Evolutionary conservation across 768 basidiomycete species (phyloP).

Genomic region (Lentinula guzmanii): DNA sequence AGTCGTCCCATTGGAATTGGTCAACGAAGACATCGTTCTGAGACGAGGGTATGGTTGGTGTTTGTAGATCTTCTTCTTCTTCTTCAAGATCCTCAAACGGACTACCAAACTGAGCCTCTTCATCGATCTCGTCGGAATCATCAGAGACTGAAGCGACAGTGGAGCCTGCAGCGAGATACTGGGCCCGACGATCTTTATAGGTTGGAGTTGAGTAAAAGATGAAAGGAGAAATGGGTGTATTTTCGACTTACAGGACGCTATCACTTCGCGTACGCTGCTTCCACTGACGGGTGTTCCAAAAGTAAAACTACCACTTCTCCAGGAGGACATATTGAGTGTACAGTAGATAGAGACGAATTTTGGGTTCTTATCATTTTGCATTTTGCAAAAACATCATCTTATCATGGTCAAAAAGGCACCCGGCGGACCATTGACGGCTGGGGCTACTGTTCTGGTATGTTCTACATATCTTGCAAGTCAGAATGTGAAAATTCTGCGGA

Average conservation of each 20-base stretch:
- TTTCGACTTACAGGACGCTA: slow-evolving; percentile 49
- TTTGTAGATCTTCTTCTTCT: slow-evolving; percentile 11
- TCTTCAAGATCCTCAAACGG: slow-evolving; percentile 10
- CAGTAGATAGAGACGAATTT: neutral
- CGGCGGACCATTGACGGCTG: neutral
- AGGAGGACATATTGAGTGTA: neutral
- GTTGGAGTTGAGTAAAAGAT: slow-evolving; percentile 1
- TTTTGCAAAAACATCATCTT: neutral
- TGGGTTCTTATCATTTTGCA: neutral
- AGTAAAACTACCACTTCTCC: neutral
- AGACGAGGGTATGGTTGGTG: neutral
- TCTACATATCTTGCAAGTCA: neutral
- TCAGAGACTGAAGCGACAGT: slow-evolving; percentile 47
- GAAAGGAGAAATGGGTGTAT: neutral
- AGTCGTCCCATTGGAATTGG: slow-evolving; percentile 17
- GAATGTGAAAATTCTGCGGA: too few species aligned
- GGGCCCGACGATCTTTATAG: slow-evolving; percentile 56
- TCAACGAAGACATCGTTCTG: slow-evolving; percentile 12
- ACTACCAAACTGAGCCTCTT: slow-evolving; percentile 23
- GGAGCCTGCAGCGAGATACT: slow-evolving; percentile 58
- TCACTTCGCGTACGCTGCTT: slow-evolving; percentile 44
- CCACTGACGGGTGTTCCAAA: slow-evolving; percentile 25
- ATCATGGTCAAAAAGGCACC: neutral
- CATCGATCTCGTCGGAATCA: slow-evolving; percentile 31
- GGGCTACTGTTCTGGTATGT: neutral